Evolutionary conservation across 2,329 filamentous ascomycete species (phyloP).

Genomic region (Clarireedia homoeocarpa): DNA sequence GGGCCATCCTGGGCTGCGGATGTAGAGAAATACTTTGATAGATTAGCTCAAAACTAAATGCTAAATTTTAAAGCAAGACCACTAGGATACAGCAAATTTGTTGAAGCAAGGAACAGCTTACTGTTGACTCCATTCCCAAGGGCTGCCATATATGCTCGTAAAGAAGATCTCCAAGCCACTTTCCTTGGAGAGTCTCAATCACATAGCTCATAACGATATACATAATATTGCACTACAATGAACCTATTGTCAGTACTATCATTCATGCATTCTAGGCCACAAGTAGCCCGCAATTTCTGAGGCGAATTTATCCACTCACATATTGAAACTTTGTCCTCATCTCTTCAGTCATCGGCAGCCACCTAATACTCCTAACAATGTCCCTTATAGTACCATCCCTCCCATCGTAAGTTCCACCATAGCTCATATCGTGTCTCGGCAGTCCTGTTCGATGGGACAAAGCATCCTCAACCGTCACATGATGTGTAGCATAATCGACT

Average conservation of each 20-base stretch:
- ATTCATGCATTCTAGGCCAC: too few species aligned
- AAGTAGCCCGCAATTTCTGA: too few species aligned
- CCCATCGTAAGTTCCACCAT: constrained; percentile 29
- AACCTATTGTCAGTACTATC: neutral
- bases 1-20: constrained; percentile 15
- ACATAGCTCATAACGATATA: constrained; percentile 38
- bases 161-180: constrained; percentile 35
- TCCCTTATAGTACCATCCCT: constrained; percentile 26
- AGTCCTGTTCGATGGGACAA: constrained; percentile 45
- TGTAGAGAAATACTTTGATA: constrained; percentile 20
- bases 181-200: constrained; percentile 36
- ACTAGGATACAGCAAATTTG: neutral
- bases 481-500: constrained; percentile 38
- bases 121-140: constrained; percentile 39
- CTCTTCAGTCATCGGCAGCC: constrained; percentile 37
- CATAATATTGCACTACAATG: constrained; percentile 38
- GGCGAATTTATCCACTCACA: neutral
- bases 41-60: neutral
- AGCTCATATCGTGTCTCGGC: constrained; percentile 34
- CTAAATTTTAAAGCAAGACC: too few species aligned
- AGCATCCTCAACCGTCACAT: constrained; percentile 47
- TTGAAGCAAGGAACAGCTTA: constrained; percentile 10
- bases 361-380: constrained; percentile 36
- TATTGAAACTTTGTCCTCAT: constrained; percentile 41
- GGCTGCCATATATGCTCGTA: constrained; percentile 37